Evolutionary conservation across 495 filamentous ascomycete genomes (phyloP), one percentile per base, ranked within the genome.

Genomic region (Aspergillus indologenus): DNA sequence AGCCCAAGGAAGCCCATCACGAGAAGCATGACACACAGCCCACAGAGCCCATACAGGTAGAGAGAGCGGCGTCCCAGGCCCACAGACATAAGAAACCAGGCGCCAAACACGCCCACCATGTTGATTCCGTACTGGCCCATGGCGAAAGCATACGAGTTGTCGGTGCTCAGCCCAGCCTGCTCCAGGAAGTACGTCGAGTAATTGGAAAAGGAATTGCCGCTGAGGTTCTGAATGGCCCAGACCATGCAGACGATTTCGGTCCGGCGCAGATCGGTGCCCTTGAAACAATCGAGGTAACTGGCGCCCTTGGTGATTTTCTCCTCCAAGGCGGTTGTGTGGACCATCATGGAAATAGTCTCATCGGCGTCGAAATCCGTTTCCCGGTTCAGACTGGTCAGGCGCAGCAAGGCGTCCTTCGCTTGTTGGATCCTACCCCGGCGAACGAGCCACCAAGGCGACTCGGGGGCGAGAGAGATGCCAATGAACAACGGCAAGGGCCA

Each of bases 261-360:
- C 23, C 90, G 87, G 45, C 87, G 83, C 22, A 85, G 74, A 62
- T 94, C 86, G 18, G 82, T 82, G 2, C 89, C 88, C 65, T 80
- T 85, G 78, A 92, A 92, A 71, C 89, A 89, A 63, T 92, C 89
- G 54, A 79, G 61, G 62, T 89, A 90, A 51, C 77, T 84, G n/a
- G 87, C 82, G n/a, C 87, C 85, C 26, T 72, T 73, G 20, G 85
- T 88, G 56, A 86, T 85, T 40, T 86, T 86, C 57, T 85, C 76
- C 66, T 93, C 90, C 12, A 92, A 72, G 1, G 86, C 87, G 11
- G 86, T 88, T 8, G 89, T 91, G 63, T 90, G 89, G 24, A 89
- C 85, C 87, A 92, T 92, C 89, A 92, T 91, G 48, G 88, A 80
- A 43, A 94, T 77, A 0, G 87, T 90, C 71, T 94, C 88, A 61